Evolutionary conservation across 192 early-diverging fungal species (phyloP).

Genomic region (Ramicandelaber brevisporus): DNA sequence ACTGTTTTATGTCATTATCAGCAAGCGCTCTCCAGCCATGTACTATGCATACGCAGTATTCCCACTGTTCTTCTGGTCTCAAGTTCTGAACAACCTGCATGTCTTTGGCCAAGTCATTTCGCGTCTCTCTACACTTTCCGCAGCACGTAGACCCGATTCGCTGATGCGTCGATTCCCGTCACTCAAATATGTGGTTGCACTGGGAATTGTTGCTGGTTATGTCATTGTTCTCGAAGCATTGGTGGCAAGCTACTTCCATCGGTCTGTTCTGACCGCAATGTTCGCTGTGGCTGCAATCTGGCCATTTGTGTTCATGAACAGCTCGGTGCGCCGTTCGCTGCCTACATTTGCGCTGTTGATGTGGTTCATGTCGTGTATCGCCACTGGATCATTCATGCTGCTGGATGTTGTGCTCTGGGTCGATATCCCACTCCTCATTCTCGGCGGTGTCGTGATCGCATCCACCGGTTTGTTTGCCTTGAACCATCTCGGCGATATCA

Average conservation of each 20-base stretch:
- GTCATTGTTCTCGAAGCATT: constrained; percentile 47
- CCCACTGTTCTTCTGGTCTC: constrained; percentile 66
- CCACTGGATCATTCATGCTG: constrained; percentile 62
- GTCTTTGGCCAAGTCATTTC: constrained; percentile 9
- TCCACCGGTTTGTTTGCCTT: constrained; percentile 15
- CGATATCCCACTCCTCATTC: constrained; percentile 30
- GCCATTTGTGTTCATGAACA: constrained; percentile 29
- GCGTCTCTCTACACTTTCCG: constrained; percentile 5
- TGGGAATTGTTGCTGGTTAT: constrained; percentile 24
- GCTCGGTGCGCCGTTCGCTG: too few relatives aligned
- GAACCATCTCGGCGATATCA: too few relatives aligned
- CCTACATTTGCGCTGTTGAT: constrained; percentile 14
- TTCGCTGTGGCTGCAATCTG: constrained; percentile 40
- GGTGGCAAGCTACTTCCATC: constrained; percentile 69
- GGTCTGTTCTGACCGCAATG: constrained; percentile 29
- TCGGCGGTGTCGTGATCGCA: constrained; percentile 10
- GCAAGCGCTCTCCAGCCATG: constrained; percentile 48
- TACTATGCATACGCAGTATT: constrained; percentile 79
- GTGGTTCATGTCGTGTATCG: constrained; percentile 42
- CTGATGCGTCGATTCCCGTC: too few relatives aligned
- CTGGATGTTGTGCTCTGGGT: constrained; percentile 72
- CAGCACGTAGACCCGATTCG: too few relatives aligned
- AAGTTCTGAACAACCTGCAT: constrained; percentile 14
- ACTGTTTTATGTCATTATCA: too few relatives aligned
- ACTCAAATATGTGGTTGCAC: too few relatives aligned